These are phyloP conservation scores for Diaporthe eres DNA, from an alignment of 2,329 filamentous ascomycete species.

Conservation along the genomic window DNA sequence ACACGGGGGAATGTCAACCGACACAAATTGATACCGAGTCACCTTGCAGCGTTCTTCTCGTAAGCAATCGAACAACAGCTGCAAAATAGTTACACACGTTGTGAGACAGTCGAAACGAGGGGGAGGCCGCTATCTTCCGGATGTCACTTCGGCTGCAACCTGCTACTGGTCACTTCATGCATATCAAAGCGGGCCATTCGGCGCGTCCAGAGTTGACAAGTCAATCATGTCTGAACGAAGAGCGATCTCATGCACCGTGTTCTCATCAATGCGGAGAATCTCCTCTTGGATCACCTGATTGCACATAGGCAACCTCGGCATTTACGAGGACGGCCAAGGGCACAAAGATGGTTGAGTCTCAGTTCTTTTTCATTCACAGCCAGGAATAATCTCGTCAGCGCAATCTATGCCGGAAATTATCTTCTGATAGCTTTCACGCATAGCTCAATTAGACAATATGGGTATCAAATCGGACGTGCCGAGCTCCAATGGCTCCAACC, in stretches of 20 bases:
- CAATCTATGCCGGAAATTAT: too few relatives aligned
- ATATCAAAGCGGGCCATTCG: background rate
- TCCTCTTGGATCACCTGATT: conserved; percentile 21
- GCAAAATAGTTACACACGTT: background rate
- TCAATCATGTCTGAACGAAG: conserved; percentile 5
- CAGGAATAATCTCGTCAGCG: too few relatives aligned
- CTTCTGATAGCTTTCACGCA: background rate
- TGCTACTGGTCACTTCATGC: background rate
- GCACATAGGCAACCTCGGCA: background rate
- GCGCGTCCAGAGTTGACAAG: background rate
- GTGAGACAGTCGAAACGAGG: background rate
- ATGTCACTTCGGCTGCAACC: conserved; percentile 11
- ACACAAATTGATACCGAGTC: background rate
- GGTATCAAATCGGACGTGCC: background rate
- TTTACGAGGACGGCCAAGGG: background rate
- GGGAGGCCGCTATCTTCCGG: background rate
- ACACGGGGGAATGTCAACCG: background rate
- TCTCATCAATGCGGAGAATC: conserved; percentile 16
- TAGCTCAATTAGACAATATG: background rate
- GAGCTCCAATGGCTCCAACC: background rate
- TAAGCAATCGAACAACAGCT: background rate
- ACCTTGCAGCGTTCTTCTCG: background rate
- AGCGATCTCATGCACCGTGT: conserved; percentile 1
- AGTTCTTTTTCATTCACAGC: background rate
- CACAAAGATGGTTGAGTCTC: too few relatives aligned